Percentiles rank a stretch among this genome's conserved stretches.
phyloP scores from a whole-genome alignment of 768 basidiomycete genomes.

The Calocera viscosa region DNA sequence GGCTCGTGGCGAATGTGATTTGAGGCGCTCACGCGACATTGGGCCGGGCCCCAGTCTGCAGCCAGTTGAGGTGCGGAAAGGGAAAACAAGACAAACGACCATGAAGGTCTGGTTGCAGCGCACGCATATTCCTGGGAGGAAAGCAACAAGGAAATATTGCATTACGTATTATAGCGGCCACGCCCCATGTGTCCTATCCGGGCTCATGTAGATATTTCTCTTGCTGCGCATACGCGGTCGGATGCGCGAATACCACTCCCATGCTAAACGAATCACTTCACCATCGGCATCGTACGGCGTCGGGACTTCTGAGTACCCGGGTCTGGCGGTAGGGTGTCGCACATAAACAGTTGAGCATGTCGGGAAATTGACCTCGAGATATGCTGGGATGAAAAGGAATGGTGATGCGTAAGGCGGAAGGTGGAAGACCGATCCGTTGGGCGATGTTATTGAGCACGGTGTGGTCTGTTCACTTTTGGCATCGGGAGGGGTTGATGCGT shows the following conservation, averaged over 20 bases:
- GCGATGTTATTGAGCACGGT: background rate
- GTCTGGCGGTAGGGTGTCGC: slow-evolving; percentile 92
- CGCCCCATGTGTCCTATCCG: background rate
- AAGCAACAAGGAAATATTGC: background rate
- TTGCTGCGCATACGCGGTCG: slow-evolving; percentile 56
- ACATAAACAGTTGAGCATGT: slow-evolving; percentile 89
- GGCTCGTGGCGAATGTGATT: too few species aligned
- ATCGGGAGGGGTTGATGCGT: background rate
- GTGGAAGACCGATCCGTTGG: slow-evolving; percentile 37
- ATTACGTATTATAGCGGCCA: background rate
- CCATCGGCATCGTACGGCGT: slow-evolving; percentile 95
- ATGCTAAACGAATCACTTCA: slow-evolving; percentile 76
- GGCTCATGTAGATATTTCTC: slow-evolving; percentile 18
- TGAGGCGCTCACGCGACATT: too few species aligned
- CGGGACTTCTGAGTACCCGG: slow-evolving; percentile 89
- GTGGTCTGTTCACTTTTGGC: background rate
- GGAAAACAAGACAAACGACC: too few species aligned
- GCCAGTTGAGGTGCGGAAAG: too few species aligned
- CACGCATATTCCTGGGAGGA: too few species aligned
- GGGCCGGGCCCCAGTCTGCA: too few species aligned
- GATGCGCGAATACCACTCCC: slow-evolving; percentile 85
- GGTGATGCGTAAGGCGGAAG: slow-evolving; percentile 82
- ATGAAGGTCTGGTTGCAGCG: too few species aligned
- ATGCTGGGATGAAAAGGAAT: slow-evolving; percentile 86
- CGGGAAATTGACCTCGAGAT: slow-evolving; percentile 70